Evolutionary conservation across 2,329 filamentous ascomycete species (phyloP).

Genomic region (Blumeria graminis): DNA sequence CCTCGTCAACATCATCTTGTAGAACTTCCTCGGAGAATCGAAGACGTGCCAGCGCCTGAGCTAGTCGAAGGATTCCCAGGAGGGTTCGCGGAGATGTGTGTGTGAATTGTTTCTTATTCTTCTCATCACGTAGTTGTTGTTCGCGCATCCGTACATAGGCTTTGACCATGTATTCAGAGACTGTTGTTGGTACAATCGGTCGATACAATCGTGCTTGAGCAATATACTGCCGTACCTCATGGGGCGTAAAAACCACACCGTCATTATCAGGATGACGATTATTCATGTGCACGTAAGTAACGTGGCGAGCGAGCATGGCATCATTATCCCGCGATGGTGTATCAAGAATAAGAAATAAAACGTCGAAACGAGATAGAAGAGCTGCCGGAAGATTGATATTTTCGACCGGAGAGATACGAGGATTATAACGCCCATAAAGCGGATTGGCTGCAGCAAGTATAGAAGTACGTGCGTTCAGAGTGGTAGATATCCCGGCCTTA

Average conservation of each 20-base stretch:
- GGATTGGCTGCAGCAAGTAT: slow-evolving; percentile 94
- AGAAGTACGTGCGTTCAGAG: slow-evolving; percentile 82
- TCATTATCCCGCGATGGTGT: slow-evolving; percentile 75
- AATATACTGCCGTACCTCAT: slow-evolving; percentile 90
- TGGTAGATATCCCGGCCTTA: slow-evolving; percentile 88
- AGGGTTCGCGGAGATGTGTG: slow-evolving; percentile 88
- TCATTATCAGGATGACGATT: slow-evolving; percentile 68
- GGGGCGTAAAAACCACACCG: slow-evolving; percentile 61
- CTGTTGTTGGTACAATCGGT: slow-evolving; percentile 58
- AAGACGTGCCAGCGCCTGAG: slow-evolving; percentile 78
- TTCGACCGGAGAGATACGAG: slow-evolving; percentile 85
- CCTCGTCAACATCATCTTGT: slow-evolving; percentile 87
- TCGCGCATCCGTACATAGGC: slow-evolving; percentile 90
- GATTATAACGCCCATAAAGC: slow-evolving; percentile 94
- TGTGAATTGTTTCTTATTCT: slow-evolving; percentile 73
- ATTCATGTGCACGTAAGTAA: slow-evolving; percentile 93
- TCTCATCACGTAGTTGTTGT: slow-evolving; percentile 76
- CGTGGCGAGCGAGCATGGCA: slow-evolving; percentile 83
- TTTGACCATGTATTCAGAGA: slow-evolving; percentile 91
- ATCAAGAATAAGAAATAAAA: slow-evolving; percentile 91
- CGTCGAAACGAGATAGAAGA: slow-evolving; percentile 85
- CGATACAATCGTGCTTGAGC: slow-evolving; percentile 78
- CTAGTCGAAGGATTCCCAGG: slow-evolving; percentile 74
- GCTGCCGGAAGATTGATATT: slow-evolving; percentile 99
- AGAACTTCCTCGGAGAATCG: slow-evolving; percentile 70